Base-by-base conservation (phyloP, 352 stramenopile species). In the Phytophthora cactorum region DNA sequence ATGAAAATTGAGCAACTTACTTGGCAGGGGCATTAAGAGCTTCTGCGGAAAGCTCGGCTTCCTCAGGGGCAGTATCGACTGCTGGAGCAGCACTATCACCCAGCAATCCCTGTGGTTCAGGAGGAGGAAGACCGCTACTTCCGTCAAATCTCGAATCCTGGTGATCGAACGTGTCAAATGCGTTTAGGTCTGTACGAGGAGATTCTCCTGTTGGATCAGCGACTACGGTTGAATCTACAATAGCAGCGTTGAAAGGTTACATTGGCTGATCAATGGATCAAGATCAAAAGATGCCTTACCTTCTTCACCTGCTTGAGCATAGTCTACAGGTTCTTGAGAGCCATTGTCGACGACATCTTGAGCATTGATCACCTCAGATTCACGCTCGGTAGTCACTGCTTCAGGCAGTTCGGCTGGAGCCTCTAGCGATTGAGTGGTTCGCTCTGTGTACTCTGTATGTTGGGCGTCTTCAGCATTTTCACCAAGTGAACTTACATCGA, bases 91-190 rank as follows among this genome's bases (percentile, higher is more conserved):
- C 17, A 43, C 14, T 53, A 12, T 52, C 28, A 1, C 66, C 46
- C n/a, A 50, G 25, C 47, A 69, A 29, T 28, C 53, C 52, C 6
- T 49, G 32, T 25, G 58, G 44, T 46, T 77, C 65, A 32, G 56
- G 60, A 39, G 66, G 66, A 41, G 60, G 46, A 34, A 72, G 52
- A 12, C 56, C 60, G 22, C 65, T 74, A 28, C 56, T 59, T 46
- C 36, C 53, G 29, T 66, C 59, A 51, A 59, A 70, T 25, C 41
- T 41, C 10, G 56, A 25, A 22, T 71, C 45, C 31, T 66, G 27
- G 29, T 66, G 71, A 28, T 67, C 61, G 59, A 62, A 73, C 27
- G 59, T 62, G 29, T 77, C 65, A 41, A 57, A 81, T 4, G 66
- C 56, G 27, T 79, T 77, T 12, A 75, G 15, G 22, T 79, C 59